Evolutionary conservation across 2,329 filamentous ascomycete species (phyloP), one percentile per base, ranked within the genome.

Genomic region (Aspergillus transmontanensis): DNA sequence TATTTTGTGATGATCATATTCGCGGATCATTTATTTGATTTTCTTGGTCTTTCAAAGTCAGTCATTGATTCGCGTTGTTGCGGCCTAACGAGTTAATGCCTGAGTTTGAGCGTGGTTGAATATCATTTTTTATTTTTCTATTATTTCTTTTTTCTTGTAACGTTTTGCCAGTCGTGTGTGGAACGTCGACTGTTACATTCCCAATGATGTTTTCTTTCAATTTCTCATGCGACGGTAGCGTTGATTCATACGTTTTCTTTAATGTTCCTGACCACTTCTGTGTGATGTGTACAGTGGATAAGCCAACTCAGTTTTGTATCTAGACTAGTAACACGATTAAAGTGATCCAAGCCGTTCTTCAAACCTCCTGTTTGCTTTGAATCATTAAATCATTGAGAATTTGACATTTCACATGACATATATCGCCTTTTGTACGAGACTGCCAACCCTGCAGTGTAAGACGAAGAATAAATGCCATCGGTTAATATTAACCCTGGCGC

Each of bases 21-120:
- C 28, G 10, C 7, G 12, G 16, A 11, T 51, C 21, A 14, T 14
- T 7, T 23, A 23, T 48, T 48, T 48, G 41, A 57, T 36, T 57
- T 54, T 41, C 53, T 36, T 39, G 51, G 30, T 68, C 59, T 65
- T 66, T 34, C 41, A 11, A 50, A 36, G 50, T 51, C 51, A 48
- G 41, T 39, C 30, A 23, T 23, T 39, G 11, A 34, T 55, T 32
- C n/a, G n/a, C 28, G 26, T 51, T 12, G 12, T 54, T 55, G 34
- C 32, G 12, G 32, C 51, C 51, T 34, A 55, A 55, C 51, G 51
- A 55, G 32, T 39, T 55, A 32, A 34, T 55, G 51, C 51, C 51
- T 55, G 32, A 39, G 51, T 26, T 26, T 39, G 30, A 34, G 32
- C 21, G 32, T 55, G 57, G 58, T 65, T 61, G 57, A 64, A 41